Base-by-base conservation (phyloP, 805 yeast species). In the Saccharomycopsis amapae region DNA sequence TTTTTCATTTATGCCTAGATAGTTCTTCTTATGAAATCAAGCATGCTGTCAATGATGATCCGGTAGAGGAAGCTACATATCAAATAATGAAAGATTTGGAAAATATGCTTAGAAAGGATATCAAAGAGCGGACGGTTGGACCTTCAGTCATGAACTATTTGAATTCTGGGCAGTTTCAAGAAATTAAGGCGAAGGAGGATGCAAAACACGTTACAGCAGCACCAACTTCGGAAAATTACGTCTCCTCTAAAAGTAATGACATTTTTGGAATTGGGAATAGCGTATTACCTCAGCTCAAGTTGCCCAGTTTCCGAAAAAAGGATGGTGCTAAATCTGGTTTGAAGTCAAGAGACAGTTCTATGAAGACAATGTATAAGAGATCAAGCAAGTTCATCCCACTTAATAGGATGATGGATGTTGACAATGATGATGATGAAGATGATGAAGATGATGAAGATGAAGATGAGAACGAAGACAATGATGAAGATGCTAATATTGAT, bases 111-210 rank as follows among this genome's bases (percentile, higher is more conserved):
- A 64, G 78, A 18, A 81, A 81, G 50, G 95, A 87, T 62, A 74
- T 87, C 20, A 69, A 84, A 53, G 90, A 79, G 56, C 74, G 86
- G 49, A 63, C 84, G 3, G 72, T 85, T 20, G 88, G 84, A 0
- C 86, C 93, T 0, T 68, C 72, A 1, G 74, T 87, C 15, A 67
- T 83, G 44, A 79, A 79, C 25, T 62, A 73, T 17, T 66, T 87
- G 53, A 72, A 75, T 46, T 79, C 78, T 33, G 75, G 73, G 3
- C 72, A 71, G 32, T 81, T 74, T 56, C 82, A 85, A 1, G 73
- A 70, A 2, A 58, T 65, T 20, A 48, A 66, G 42, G 60, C 63
- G n/a, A 50, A 54, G 25, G 56, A 34, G 15, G 36, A 33, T 12
- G 39, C 19, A 18, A 31, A 31, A 31, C 9, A n/a, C 5, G 5